Conservation (phyloP, 2,329 filamentous ascomycete genomes). For the Scorias spongiosa region DNA sequence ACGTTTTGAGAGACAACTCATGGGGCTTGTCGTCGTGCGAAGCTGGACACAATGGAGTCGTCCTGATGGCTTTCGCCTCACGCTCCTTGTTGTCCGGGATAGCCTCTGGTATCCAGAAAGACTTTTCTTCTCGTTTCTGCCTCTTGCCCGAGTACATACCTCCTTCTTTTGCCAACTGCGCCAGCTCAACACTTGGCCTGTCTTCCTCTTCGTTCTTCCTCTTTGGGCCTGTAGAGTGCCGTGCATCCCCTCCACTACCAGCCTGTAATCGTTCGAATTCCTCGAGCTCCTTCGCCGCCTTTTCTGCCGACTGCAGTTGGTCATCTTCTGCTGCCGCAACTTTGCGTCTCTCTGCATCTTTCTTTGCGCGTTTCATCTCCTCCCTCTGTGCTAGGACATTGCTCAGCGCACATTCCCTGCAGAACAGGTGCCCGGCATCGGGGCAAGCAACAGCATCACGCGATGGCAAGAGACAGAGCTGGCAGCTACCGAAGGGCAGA, state of each 20-base stretch:
- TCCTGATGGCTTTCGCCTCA: slow-evolving; percentile 34
- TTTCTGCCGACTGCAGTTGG: slow-evolving; percentile 51
- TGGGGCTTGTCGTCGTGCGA: slow-evolving; percentile 54
- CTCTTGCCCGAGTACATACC: slow-evolving; percentile 47
- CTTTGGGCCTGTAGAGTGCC: slow-evolving; percentile 24
- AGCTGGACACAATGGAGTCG: slow-evolving; percentile 60
- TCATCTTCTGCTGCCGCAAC: slow-evolving; percentile 48
- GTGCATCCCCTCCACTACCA: slow-evolving; percentile 35
- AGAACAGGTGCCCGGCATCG: slow-evolving; percentile 73
- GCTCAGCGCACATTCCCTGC: slow-evolving; percentile 78
- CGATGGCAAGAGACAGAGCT: slow-evolving; percentile 69
- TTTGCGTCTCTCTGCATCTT: slow-evolving; percentile 42
- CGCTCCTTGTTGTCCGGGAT: slow-evolving; percentile 46
- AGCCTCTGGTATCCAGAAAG: slow-evolving; percentile 84
- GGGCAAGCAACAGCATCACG: slow-evolving; percentile 71
- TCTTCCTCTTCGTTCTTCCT: slow-evolving; percentile 14
- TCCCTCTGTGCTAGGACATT: slow-evolving; percentile 86
- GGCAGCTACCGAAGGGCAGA: slow-evolving; percentile 77
- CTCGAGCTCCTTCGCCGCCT: slow-evolving; percentile 50
- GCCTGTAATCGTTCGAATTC: slow-evolving; percentile 80
- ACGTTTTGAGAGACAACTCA: slow-evolving; percentile 58
- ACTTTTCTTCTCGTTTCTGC: slow-evolving; percentile 58
- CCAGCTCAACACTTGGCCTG: slow-evolving; percentile 43
- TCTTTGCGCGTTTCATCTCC: slow-evolving; percentile 73
- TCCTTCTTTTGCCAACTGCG: slow-evolving; percentile 54